Conservation (phyloP, 176 grass and related monocot genomes). For the Cenchrus purpureus region DNA sequence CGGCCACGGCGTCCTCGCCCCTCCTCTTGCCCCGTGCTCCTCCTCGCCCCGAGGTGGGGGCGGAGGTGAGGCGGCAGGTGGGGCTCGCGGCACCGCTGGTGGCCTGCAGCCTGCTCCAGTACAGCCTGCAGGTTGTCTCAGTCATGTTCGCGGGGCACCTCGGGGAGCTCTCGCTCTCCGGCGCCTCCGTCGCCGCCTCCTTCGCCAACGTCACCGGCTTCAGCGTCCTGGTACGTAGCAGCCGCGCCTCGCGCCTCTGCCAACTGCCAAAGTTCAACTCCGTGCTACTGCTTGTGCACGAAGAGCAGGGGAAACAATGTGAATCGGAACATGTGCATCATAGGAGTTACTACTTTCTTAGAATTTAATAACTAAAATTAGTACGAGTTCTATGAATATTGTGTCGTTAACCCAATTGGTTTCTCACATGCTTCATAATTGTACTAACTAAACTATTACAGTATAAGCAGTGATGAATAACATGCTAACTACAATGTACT, state of each 20-base stretch:
- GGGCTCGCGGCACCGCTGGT: conserved; percentile 67
- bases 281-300: neutral
- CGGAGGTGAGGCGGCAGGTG: conserved; percentile 53
- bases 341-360: neutral
- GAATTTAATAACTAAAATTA: neutral
- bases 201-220: conserved; percentile 81
- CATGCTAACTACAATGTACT: neutral
- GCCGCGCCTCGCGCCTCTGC: neutral
- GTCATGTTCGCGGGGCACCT: conserved; percentile 80
- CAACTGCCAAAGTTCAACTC: neutral
- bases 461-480: neutral
- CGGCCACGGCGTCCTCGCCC: conserved; percentile 17
- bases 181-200: conserved; percentile 64
- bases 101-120: conserved; percentile 65
- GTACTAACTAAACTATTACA: neutral
- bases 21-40: conserved; percentile 17
- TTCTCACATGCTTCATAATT: neutral
- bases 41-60: neutral
- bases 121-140: conserved; percentile 65
- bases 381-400: neutral
- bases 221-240: conserved; percentile 63
- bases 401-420: neutral
- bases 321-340: neutral
- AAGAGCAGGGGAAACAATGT: neutral
- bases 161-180: conserved; percentile 63